phyloP scores from a whole-genome alignment of 148 eudicot species.

The Dianthus caryophyllus region DNA sequence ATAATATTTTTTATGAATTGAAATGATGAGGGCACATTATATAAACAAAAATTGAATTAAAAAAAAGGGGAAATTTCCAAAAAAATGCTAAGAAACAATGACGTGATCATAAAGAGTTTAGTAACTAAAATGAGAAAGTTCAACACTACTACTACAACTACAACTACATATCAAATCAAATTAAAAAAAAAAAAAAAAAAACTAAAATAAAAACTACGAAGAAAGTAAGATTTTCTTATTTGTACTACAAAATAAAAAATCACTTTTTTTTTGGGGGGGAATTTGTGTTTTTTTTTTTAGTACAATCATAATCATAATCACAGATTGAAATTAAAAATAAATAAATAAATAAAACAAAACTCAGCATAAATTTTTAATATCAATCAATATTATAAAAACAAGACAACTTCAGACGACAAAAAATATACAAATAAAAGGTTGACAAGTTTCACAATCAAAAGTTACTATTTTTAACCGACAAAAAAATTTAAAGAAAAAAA shows the following conservation, averaged over 20 bases:
- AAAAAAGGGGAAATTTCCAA: background rate
- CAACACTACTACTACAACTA: slow-evolving; percentile 11
- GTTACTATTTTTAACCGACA: background rate
- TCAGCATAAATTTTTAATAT: too few relatives aligned
- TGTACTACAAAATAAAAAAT: background rate
- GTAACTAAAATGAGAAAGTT: slow-evolving; percentile 3
- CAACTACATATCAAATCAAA: slow-evolving; percentile 13
- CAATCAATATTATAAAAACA: too few relatives aligned
- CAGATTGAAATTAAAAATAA: slow-evolving; percentile 11
- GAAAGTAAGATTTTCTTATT: background rate
- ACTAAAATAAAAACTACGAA: background rate
- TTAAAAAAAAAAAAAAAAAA: background rate
- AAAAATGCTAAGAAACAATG: slow-evolving; percentile 22
- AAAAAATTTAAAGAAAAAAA: background rate
- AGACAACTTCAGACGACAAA: too few relatives aligned
- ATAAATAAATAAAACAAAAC: slow-evolving; percentile 12
- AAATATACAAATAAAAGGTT: background rate
- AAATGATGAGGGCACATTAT: too few relatives aligned
- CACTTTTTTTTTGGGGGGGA: too few relatives aligned
- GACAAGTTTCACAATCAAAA: slow-evolving; percentile 2
- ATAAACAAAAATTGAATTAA: too few relatives aligned
- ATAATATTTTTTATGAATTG: too few relatives aligned
- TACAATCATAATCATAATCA: slow-evolving; percentile 26
- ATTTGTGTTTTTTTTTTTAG: background rate
- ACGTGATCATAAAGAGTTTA: background rate